Evolutionary conservation across 2,329 filamentous ascomycete species (phyloP).

Genomic region (Colletotrichum limetticola): DNA sequence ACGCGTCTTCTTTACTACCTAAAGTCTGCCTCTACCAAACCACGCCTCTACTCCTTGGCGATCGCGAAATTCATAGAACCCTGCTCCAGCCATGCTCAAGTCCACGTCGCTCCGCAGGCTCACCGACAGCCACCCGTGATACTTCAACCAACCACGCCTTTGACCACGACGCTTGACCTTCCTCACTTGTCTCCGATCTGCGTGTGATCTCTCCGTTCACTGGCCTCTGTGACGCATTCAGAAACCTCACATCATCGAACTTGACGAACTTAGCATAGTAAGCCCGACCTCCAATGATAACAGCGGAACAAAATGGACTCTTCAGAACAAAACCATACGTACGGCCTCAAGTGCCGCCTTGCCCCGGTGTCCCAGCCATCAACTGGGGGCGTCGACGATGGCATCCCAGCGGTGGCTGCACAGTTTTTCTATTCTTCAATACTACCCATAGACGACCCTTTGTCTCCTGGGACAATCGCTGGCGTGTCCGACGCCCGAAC

Average conservation of each 20-base stretch:
- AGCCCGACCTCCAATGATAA: not conserved
- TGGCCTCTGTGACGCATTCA: not conserved
- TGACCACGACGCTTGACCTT: not conserved
- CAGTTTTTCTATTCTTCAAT: conserved; percentile 90
- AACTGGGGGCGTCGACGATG: conserved; percentile 49
- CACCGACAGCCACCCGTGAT: not conserved
- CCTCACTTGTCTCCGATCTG: not conserved
- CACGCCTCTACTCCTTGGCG: not conserved
- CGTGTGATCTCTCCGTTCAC: not conserved
- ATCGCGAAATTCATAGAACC: not conserved
- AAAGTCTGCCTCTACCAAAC: not conserved
- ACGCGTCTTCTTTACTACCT: not conserved
- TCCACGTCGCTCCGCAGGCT: not conserved
- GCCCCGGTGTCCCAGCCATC: conserved; percentile 55
- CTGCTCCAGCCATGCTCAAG: conserved; percentile 10
- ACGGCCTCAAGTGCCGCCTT: conserved; percentile 68
- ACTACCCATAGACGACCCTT: conserved; percentile 86
- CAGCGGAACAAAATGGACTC: not conserved
- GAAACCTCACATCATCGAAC: not conserved
- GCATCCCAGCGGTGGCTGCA: conserved; percentile 69
- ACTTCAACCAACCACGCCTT: not conserved
- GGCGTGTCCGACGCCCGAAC: conserved; percentile 60
- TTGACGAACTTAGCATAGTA: not conserved
- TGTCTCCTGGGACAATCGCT: conserved; percentile 72
- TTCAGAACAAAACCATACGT: conserved; percentile 59